Conservation (phyloP, 1,284 basidiomycete genomes). For the Leccinum griseonigrum region DNA sequence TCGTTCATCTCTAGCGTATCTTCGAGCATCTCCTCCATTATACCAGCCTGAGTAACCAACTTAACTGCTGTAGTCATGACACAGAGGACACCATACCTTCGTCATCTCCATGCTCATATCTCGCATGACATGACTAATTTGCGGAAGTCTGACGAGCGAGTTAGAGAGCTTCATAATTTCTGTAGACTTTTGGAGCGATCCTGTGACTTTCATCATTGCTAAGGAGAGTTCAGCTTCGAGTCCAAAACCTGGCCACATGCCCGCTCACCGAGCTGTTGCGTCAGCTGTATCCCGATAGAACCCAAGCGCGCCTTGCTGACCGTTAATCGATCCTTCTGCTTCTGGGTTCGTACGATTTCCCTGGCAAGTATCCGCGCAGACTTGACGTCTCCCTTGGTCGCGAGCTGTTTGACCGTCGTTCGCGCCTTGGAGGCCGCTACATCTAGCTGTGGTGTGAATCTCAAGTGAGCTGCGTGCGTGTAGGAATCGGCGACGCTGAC, state of each 20-base stretch:
- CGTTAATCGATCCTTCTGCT: slow-evolving; percentile 91
- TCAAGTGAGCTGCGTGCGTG: slow-evolving; percentile 22
- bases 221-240: neutral
- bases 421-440: slow-evolving; percentile 80
- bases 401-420: slow-evolving; percentile 84
- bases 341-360: slow-evolving; percentile 93
- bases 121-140: slow-evolving; percentile 90
- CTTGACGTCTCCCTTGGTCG: slow-evolving; percentile 89
- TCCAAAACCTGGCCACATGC: neutral
- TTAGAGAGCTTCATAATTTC: slow-evolving; percentile 99
- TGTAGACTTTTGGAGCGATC: slow-evolving; percentile 93
- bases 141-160: slow-evolving; percentile 86
- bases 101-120: slow-evolving; percentile 99
- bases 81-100: slow-evolving; percentile 57
- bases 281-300: slow-evolving; percentile 88
- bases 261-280: slow-evolving; percentile 87
- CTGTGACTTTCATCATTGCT: slow-evolving; percentile 98
- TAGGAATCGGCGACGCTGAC: slow-evolving; percentile 46
- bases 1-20: slow-evolving; percentile 86
- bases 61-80: slow-evolving; percentile 8
- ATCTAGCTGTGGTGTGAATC: slow-evolving; percentile 63
- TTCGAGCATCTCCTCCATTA: slow-evolving; percentile 92
- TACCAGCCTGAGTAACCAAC: slow-evolving; percentile 64
- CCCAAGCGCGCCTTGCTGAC: slow-evolving; percentile 92
- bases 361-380: slow-evolving; percentile 88